Base-by-base conservation (phyloP, 2,329 filamentous ascomycete species). In the Fusarium zealandicum region DNA sequence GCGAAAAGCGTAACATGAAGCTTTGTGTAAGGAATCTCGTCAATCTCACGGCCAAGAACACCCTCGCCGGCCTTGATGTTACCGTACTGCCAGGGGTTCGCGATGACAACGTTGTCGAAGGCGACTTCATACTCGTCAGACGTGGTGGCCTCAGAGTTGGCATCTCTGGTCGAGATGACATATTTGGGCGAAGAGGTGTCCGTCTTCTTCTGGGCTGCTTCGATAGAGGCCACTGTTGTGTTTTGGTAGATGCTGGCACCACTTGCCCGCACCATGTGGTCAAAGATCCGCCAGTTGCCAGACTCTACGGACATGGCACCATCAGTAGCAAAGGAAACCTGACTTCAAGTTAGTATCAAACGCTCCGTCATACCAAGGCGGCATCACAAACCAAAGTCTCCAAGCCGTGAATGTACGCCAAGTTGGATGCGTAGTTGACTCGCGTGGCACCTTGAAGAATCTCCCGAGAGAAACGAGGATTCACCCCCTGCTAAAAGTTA, bases 201-300 rank as follows among this genome's bases (percentile, higher is more conserved):
- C 54, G 69, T 73, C 53, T 70, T 75, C n/a, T 77, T 73, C 8
- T 77, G 76, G 14, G 77, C 73, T 46, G 82, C 78, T 1, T 75
- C 71, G 42, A 96, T 84, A 4, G 77, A 77, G 0, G 80, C 78
- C 1, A 97, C 88, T 0, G 83, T 80, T 0, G 88, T 90, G 65
- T 93, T 89, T 18, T 90, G 77, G 32, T 78, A 76, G 5, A 93
- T 61, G 0, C 78, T 73, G 0, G 90, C 86, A 3, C 80, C 76
- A 1, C 90, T 88, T 1, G 78, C 75, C 31, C 83, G 79, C 1
- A 93, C 77, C 89, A 97, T 96, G 37, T 81, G 77, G n/a, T 88
- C 82, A 69, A 99, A 99, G 48, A 99, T 96, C 66, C 85, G 87
- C 92, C 93, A 98, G 72, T 98, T 99, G 2, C 95, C 95, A 6